Percentiles rank a stretch among this genome's conserved stretches.
phyloP scores from a whole-genome alignment of 805 yeast species.

The Metschnikowia cerradonensis region DNA sequence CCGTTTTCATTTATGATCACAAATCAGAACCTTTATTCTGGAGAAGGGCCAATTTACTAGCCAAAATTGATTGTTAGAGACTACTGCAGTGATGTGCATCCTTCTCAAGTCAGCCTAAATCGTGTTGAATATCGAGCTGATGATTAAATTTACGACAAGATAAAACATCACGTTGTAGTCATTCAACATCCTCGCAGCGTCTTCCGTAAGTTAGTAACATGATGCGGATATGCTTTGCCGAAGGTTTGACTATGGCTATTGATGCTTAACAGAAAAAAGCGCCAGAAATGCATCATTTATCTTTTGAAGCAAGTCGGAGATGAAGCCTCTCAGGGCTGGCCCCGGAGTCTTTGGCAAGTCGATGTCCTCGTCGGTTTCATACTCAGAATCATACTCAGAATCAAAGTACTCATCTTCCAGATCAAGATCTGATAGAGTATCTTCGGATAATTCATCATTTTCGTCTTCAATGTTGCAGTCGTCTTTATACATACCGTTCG shows the following conservation, averaged over 20 bases:
- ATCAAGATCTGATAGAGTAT: neutral
- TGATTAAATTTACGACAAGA: constrained; percentile 4
- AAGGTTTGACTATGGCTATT: neutral
- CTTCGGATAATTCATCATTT: neutral
- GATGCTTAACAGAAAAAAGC: neutral
- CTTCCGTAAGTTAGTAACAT: constrained; percentile 8
- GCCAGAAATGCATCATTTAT: neutral
- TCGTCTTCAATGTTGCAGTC: constrained; percentile 19
- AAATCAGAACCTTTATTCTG: constrained; percentile 11
- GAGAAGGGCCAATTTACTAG: constrained; percentile 4
- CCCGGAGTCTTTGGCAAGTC: neutral
- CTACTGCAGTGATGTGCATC: neutral
- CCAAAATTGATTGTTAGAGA: neutral
- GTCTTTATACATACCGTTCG: constrained; percentile 40
- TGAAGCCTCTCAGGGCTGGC: neutral
- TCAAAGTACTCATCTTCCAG: neutral
- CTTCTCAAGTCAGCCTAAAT: neutral
- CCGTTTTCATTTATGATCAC: constrained; percentile 16
- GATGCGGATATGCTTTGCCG: neutral
- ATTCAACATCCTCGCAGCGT: constrained; percentile 8
- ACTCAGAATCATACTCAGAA: neutral
- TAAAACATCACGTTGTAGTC: constrained; percentile 6
- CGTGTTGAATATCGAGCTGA: neutral
- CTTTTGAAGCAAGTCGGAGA: neutral
- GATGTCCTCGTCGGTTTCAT: neutral